Conservation (phyloP, 225 moss, liverwort and hornwort genomes). For the Lunularia cruciata region DNA sequence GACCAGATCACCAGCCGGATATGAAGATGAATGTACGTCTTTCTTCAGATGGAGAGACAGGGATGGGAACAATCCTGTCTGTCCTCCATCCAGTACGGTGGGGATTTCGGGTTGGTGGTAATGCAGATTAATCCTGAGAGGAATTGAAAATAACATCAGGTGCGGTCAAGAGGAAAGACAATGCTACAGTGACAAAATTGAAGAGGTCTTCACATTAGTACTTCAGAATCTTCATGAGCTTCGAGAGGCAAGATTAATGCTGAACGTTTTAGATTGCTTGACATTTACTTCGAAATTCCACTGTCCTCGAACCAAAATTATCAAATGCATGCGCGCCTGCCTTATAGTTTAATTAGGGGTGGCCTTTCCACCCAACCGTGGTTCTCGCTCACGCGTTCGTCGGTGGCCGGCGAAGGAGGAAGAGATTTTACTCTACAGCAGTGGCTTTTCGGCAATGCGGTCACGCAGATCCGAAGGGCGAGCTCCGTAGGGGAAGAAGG, state of each 20-base stretch:
- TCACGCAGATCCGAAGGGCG: background rate
- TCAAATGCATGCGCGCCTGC: background rate
- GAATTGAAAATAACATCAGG: no score
- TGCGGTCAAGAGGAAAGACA: no score
- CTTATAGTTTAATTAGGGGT: no score
- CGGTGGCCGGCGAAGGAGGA: background rate
- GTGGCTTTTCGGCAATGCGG: constrained; percentile 2
- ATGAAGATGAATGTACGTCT: no score
- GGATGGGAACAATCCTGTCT: no score
- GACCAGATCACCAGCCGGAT: no score
- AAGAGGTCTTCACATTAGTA: background rate
- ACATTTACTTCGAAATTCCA: no score
- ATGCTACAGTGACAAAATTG: background rate
- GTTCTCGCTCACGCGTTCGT: background rate
- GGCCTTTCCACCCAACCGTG: constrained; percentile 5
- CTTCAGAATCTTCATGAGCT: background rate
- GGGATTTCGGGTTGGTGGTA: no score
- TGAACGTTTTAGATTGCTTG: background rate
- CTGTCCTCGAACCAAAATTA: background rate
- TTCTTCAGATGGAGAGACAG: no score
- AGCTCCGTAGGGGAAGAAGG: background rate
- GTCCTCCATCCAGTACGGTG: no score
- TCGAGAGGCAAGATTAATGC: background rate
- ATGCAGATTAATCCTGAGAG: no score
- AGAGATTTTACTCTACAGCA: background rate